phyloP scores from a whole-genome alignment of 2,329 filamentous ascomycete species.

The Apiospora phragmitis region DNA sequence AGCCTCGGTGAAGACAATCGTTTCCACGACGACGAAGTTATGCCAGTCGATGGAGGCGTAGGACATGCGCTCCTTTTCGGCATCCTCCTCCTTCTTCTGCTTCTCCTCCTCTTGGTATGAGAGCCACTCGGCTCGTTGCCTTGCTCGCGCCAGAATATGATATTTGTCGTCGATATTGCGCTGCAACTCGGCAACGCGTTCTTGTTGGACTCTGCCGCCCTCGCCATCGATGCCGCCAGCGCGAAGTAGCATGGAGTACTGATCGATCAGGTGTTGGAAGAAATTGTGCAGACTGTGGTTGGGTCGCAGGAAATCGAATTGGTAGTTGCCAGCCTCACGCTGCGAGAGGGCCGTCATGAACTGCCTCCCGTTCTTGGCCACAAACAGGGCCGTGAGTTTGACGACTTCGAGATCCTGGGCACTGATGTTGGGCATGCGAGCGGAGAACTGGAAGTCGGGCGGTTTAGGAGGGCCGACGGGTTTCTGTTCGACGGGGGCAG shows the following conservation, averaged over 20 bases:
- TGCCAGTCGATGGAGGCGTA: conserved; percentile 96
- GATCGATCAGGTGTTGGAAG: conserved; percentile 88
- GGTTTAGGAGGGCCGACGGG: conserved; percentile 83
- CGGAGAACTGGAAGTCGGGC: conserved; percentile 87
- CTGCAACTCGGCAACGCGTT: conserved; percentile 71
- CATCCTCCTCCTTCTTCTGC: conserved; percentile 83
- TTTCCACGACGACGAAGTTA: conserved; percentile 94
- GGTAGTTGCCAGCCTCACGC: conserved; percentile 84
- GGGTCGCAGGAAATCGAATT: conserved; percentile 93
- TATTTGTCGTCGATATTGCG: conserved; percentile 78
- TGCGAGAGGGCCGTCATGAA: conserved; percentile 91
- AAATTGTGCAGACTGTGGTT: conserved; percentile 97
- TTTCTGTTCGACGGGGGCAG: conserved; percentile 53
- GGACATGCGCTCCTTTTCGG: conserved; percentile 73
- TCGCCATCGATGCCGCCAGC: conserved; percentile 67
- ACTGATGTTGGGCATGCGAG: conserved; percentile 95
- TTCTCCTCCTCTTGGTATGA: conserved; percentile 84
- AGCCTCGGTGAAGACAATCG: conserved; percentile 84
- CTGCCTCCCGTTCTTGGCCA: conserved; percentile 86
- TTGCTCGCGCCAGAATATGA: conserved; percentile 76
- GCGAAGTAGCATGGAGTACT: conserved; percentile 80
- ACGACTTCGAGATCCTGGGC: conserved; percentile 82
- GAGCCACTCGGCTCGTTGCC: conserved; percentile 82
- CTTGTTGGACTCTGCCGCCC: conserved; percentile 68
- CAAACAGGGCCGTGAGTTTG: conserved; percentile 82